Base-by-base conservation (phyloP, 1,139 yeast genomes). In the Waltiozyma sp. region DNA sequence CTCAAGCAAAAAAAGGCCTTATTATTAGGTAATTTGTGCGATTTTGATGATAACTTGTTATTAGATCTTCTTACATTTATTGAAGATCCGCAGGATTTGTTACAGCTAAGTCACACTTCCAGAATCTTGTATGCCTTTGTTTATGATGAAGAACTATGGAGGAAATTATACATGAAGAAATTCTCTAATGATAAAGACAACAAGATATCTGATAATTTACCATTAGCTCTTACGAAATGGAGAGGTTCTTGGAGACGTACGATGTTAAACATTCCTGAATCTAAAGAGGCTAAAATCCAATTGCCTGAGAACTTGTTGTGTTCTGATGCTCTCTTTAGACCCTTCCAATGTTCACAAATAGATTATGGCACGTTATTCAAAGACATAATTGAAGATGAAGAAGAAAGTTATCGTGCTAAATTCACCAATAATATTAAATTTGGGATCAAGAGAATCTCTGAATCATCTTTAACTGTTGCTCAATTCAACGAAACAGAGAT, bases 81-180 rank as follows among this genome's bases (percentile, higher is more conserved):
- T 2, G 65, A 68, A 15, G 68, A 68, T 39, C 65, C 74, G 0
- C 46, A 51, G 0, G 73, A 76, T 28, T 62, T 86, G 44, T 58
- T 68, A 43, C 65, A 62, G 37, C 54, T 84, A 24, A 70, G 82
- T 31, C 76, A 72, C 45, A 63, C 77, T 2, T 84, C 91, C 7
- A 70, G 81, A 48, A 68, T 77, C n/a, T 61, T 81, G 56, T 86
- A 80, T 61, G 93, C 88, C 1, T 81, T 73, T 55, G 55, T 76
- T 15, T 78, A 75, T 58, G 82, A 77, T 54, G 95, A 86, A 52
- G 95, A 86, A 46, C 52, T 81, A 19, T 86, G 95, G 95, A 80
- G 81, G 55, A 71, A 67, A 46, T 47, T 79, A 41, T 77, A 73
- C 52, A 62, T 75, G 40, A 62, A 54, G 45, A 44, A 50, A 40